Conservation (phyloP, 192 early-diverging fungal species). For the Chytriomyces sp. region DNA sequence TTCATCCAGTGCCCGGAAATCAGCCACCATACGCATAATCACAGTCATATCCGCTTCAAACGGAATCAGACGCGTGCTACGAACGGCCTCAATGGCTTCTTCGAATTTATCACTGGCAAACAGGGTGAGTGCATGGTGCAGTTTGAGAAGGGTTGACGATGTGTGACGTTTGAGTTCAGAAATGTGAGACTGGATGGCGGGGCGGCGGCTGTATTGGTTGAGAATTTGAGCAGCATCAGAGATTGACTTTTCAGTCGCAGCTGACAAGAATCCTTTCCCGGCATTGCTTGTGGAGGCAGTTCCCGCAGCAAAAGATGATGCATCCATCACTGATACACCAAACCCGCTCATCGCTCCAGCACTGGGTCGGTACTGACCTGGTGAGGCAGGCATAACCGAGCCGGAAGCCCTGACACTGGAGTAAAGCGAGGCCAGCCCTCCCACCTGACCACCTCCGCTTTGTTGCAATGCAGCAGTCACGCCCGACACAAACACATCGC, state of each 20-base stretch:
- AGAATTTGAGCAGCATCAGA: neutral
- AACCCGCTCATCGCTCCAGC: constrained; percentile 5
- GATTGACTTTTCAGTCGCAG: neutral
- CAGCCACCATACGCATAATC: constrained; percentile 64
- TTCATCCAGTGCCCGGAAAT: constrained; percentile 71
- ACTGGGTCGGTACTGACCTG: constrained; percentile 8
- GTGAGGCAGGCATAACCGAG: neutral
- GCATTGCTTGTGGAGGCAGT: neutral
- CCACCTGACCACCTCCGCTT: neutral
- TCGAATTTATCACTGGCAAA: neutral
- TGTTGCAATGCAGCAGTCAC: neutral
- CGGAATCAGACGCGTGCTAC: constrained; percentile 61
- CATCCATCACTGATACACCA: constrained; percentile 15
- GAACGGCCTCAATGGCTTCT: neutral
- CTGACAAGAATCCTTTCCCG: too few relatives aligned
- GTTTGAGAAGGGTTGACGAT: neutral
- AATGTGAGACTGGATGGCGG: constrained; percentile 1
- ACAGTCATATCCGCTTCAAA: constrained; percentile 58
- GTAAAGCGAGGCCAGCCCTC: constrained; percentile 7
- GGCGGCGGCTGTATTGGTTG: constrained; percentile 12
- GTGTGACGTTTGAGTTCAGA: neutral
- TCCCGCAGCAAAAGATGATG: neutral
- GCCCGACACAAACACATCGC: constrained; percentile 52
- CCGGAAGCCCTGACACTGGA: neutral
- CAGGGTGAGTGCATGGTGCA: neutral